Conservation (phyloP, 2,329 filamentous ascomycete species). For the Fusarium hainanense region DNA sequence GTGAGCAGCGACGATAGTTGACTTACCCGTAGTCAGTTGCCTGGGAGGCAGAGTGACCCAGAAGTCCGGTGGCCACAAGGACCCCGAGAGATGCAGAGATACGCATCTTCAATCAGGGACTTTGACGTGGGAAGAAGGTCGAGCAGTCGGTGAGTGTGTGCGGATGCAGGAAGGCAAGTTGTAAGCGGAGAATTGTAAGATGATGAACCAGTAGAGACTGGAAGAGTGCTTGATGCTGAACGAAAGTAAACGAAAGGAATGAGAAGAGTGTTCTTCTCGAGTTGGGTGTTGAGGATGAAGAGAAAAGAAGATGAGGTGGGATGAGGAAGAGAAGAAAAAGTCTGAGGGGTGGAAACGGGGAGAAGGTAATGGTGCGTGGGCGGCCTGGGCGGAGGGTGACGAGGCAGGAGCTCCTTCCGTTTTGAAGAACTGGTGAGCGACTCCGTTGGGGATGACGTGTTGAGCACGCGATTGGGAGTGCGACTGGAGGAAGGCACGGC, state of each 20-base stretch:
- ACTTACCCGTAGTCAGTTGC: constrained; percentile 51
- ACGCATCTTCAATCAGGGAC: constrained; percentile 52
- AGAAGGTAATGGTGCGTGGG: constrained; percentile 15
- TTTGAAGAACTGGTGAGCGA: neutral
- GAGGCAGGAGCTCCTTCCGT: constrained; percentile 39
- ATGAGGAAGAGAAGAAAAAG: constrained; percentile 26
- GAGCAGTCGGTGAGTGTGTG: neutral
- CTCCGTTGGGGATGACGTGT: constrained; percentile 37
- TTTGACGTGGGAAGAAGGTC: constrained; percentile 2
- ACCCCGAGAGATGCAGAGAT: constrained; percentile 50
- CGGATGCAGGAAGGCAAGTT: neutral
- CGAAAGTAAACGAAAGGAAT: constrained; percentile 28
- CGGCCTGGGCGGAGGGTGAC: neutral
- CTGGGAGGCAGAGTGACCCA: constrained; percentile 49
- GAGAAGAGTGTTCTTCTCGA: constrained; percentile 29
- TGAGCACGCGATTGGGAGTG: constrained; percentile 3
- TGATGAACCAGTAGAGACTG: constrained; percentile 13
- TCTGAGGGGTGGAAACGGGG: constrained; percentile 4
- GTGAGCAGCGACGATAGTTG: neutral
- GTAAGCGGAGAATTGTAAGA: constrained; percentile 15
- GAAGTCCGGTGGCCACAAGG: constrained; percentile 51
- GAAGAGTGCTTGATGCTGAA: constrained; percentile 26
- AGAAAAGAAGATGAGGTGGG: constrained; percentile 19
- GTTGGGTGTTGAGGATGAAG: constrained; percentile 30
- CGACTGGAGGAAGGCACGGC: constrained; percentile 19